Percentiles rank a stretch among this genome's conserved stretches.
phyloP scores from a whole-genome alignment of 2,329 filamentous ascomycete genomes.

The Pseudogymnoascus sp. region DNA sequence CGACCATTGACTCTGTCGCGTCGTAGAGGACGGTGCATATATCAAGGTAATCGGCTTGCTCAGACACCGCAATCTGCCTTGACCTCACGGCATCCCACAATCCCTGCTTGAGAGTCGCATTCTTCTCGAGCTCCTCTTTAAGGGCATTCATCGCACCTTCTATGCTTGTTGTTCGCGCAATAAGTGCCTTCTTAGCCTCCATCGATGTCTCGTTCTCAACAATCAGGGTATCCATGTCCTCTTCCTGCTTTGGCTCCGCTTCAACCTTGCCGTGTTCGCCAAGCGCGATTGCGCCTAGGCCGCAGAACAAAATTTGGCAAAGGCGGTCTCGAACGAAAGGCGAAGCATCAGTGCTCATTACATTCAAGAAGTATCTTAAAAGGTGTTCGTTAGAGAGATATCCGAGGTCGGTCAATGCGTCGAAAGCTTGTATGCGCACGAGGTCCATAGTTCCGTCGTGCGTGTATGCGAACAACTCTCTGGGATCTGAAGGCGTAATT shows the following conservation, averaged over 20 bases:
- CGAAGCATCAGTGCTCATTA: slow-evolving; percentile 54
- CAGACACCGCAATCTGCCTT: slow-evolving; percentile 37
- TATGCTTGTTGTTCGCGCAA: slow-evolving; percentile 42
- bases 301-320: slow-evolving; percentile 50
- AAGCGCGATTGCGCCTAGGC: slow-evolving; percentile 56
- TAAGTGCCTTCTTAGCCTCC: slow-evolving; percentile 38
- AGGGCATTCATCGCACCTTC: slow-evolving; percentile 40
- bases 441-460: slow-evolving; percentile 55
- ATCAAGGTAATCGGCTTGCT: slow-evolving; percentile 44
- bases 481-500: slow-evolving; percentile 45
- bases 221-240: slow-evolving; percentile 34
- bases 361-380: slow-evolving; percentile 48
- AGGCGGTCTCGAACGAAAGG: slow-evolving; percentile 54
- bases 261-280: slow-evolving; percentile 41
- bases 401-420: slow-evolving; percentile 56
- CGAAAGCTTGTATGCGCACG: slow-evolving; percentile 59
- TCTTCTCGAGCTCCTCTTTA: slow-evolving; percentile 39
- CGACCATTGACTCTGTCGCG: slow-evolving; percentile 37
- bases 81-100: slow-evolving; percentile 45
- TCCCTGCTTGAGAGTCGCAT: slow-evolving; percentile 36
- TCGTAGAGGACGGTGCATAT: slow-evolving; percentile 44
- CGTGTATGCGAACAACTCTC: slow-evolving; percentile 56
- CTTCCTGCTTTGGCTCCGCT: slow-evolving; percentile 18
- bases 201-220: slow-evolving; percentile 38
- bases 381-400: slow-evolving; percentile 48